Conservation (phyloP, 1,139 yeast genomes). For the Entelexis paramagnoliae region DNA sequence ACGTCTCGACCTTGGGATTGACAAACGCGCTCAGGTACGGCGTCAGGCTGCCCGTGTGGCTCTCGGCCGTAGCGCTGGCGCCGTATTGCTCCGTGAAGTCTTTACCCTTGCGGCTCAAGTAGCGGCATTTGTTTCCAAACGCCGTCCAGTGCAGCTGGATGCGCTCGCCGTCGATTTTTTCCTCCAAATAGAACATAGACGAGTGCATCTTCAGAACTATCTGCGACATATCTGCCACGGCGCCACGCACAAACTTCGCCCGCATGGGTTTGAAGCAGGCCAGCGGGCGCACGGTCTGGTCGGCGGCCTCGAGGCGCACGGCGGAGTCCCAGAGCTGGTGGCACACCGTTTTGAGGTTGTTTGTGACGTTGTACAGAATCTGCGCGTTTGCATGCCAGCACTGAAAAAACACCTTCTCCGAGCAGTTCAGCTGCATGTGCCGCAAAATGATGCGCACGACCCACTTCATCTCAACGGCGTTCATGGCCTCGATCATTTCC, state of each 20-base stretch:
- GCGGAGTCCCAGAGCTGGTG: conserved; percentile 46
- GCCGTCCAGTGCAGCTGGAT: conserved; percentile 55
- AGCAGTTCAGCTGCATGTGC: conserved; percentile 40
- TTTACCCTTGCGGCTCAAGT: conserved; percentile 57
- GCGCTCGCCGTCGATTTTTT: conserved; percentile 90
- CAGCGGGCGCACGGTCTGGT: conserved; percentile 29
- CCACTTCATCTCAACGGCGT: conserved; percentile 59
- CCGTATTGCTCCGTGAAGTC: conserved; percentile 75
- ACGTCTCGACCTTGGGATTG: conserved; percentile 32
- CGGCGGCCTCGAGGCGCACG: conserved; percentile 37
- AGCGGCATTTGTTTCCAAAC: conserved; percentile 41
- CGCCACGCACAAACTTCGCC: conserved; percentile 38
- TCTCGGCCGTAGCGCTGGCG: conserved; percentile 34
- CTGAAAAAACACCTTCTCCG: conserved; percentile 52
- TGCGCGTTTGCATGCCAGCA: conserved; percentile 78
- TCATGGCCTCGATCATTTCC: conserved; percentile 46
- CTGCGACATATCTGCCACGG: conserved; percentile 18
- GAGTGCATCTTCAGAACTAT: conserved; percentile 23
- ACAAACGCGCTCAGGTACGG: conserved; percentile 34
- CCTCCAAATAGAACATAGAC: conserved; percentile 56
- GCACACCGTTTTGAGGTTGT: conserved; percentile 52
- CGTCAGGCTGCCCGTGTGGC: conserved; percentile 48
- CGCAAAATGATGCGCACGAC: conserved; percentile 58
- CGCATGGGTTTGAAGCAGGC: conserved; percentile 29
- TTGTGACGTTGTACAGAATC: conserved; percentile 55